These are phyloP conservation scores for Trichomonascus vanleenenianus DNA, from an alignment of 805 yeast genomes.

Conservation along the genomic window DNA sequence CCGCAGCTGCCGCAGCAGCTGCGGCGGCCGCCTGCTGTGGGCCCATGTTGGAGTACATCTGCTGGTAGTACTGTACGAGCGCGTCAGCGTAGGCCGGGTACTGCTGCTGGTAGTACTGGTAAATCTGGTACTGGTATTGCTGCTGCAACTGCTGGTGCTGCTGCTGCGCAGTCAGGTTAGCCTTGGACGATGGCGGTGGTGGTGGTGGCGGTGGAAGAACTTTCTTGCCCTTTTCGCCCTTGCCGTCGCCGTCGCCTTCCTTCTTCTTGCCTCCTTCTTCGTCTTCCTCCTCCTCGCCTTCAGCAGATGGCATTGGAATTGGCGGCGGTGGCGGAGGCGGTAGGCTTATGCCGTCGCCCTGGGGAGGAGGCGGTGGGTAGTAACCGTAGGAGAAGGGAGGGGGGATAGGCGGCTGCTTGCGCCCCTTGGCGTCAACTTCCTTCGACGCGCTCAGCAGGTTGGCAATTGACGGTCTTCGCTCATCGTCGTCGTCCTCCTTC, in stretches of 20 bases:
- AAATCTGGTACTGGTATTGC: background rate
- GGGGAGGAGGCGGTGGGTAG: constrained; percentile 8
- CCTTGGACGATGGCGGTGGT: background rate
- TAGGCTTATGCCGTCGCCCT: background rate
- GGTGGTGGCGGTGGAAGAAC: background rate
- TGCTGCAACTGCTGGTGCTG: background rate
- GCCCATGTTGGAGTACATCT: no score
- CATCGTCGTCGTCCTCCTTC: constrained; percentile 2
- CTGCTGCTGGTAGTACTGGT: background rate
- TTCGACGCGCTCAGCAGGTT: constrained; percentile 10
- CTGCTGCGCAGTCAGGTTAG: background rate
- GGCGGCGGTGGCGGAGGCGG: background rate
- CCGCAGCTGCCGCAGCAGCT: background rate
- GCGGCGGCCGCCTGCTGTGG: no score
- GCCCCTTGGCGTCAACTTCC: constrained; percentile 3
- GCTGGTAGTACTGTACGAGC: background rate
- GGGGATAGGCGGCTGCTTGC: background rate
- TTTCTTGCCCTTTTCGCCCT: constrained; percentile 1
- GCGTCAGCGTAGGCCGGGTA: background rate
- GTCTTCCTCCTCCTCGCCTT: background rate
- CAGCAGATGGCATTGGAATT: background rate
- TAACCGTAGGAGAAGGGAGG: constrained; percentile 3
- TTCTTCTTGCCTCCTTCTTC: constrained; percentile 1
- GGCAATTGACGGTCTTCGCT: constrained; percentile 14
- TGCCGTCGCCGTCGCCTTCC: background rate